Percentiles rank a stretch among this genome's conserved stretches.
These are phyloP conservation scores for Fonsecaea pedrosoi DNA, from an alignment of 2,329 filamentous ascomycete species.

Conservation along the genomic window DNA sequence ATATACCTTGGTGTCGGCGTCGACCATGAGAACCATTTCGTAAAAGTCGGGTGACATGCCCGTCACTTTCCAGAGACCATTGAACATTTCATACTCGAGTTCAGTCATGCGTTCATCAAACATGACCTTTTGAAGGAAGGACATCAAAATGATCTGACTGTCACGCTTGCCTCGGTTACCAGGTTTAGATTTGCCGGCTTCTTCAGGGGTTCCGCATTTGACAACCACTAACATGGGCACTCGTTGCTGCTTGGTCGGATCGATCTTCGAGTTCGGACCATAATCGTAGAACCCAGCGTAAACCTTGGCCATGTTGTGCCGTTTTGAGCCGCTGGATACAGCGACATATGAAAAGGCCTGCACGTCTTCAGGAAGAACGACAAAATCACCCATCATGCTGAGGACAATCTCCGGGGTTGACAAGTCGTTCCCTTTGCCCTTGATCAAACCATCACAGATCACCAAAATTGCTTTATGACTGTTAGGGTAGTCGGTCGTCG, in stretches of 20 bases:
- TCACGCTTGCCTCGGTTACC: slow-evolving; percentile 98
- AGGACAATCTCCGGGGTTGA: slow-evolving; percentile 91
- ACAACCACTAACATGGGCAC: slow-evolving; percentile 97
- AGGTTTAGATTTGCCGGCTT: slow-evolving; percentile 80
- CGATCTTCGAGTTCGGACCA: slow-evolving; percentile 78
- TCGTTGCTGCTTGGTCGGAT: slow-evolving; percentile 86
- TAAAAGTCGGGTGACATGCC: slow-evolving; percentile 98
- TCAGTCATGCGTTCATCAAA: slow-evolving; percentile 99
- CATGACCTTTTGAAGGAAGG: slow-evolving; percentile 99
- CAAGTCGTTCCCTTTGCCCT: slow-evolving; percentile 84
- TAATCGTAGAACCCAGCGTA: slow-evolving; percentile 99
- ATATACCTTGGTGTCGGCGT: slow-evolving; percentile 99
- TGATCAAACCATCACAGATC: slow-evolving; percentile 97
- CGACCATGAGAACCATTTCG: slow-evolving; percentile 97
- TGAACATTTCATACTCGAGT: slow-evolving; percentile 99
- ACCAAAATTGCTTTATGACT: slow-evolving; percentile 97
- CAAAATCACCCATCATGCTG: slow-evolving; percentile 92
- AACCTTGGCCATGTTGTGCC: slow-evolving; percentile 99
- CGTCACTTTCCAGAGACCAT: slow-evolving; percentile 97
- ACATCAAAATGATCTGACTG: slow-evolving; percentile 99
- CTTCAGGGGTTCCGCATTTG: slow-evolving; percentile 92
- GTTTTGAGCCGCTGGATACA: slow-evolving; percentile 91
- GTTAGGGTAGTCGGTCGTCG: slow-evolving; percentile 97
- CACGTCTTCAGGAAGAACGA: slow-evolving; percentile 79
- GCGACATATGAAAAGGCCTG: slow-evolving; percentile 94